phyloP scores from a whole-genome alignment of 2,329 filamentous ascomycete species.

The Calonectria multiphialidica region DNA sequence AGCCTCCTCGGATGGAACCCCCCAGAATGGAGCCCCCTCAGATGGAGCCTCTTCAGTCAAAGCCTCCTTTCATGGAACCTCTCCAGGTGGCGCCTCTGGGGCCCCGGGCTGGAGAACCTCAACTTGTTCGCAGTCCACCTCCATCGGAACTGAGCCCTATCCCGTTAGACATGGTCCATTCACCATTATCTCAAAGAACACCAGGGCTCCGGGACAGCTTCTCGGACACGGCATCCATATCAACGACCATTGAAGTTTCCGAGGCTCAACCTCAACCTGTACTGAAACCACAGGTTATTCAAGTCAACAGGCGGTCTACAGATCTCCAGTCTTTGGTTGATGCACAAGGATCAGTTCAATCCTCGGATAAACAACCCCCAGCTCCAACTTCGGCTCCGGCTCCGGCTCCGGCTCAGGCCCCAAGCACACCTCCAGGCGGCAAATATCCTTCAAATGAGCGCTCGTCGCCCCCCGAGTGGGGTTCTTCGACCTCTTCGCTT shows the following conservation, averaged over 20 bases:
- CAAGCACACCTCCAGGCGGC: neutral
- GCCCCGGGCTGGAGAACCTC: neutral
- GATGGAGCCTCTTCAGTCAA: neutral
- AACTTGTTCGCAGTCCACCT: constrained; percentile 1
- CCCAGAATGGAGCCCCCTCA: neutral
- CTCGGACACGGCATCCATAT: constrained; percentile 41
- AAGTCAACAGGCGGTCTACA: constrained; percentile 39
- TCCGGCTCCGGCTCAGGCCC: neutral
- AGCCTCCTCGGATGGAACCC: neutral
- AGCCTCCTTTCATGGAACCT: neutral
- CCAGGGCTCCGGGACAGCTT: constrained; percentile 35
- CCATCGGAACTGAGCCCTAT: constrained; percentile 31
- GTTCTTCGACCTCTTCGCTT: constrained; percentile 3
- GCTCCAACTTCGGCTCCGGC: constrained; percentile 8
- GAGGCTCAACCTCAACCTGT: constrained; percentile 42
- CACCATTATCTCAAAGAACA: constrained; percentile 30
- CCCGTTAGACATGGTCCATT: constrained; percentile 23
- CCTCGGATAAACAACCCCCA: constrained; percentile 19
- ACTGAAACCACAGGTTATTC: constrained; percentile 39
- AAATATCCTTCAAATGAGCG: neutral
- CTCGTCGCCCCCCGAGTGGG: neutral
- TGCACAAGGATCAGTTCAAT: constrained; percentile 17
- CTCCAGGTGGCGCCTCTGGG: neutral
- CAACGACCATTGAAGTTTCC: constrained; percentile 40
- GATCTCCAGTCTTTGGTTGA: constrained; percentile 27